These are phyloP conservation scores for Stephania yunnanensis DNA, from an alignment of 164 flowering plant genomes.

Conservation along the genomic window DNA sequence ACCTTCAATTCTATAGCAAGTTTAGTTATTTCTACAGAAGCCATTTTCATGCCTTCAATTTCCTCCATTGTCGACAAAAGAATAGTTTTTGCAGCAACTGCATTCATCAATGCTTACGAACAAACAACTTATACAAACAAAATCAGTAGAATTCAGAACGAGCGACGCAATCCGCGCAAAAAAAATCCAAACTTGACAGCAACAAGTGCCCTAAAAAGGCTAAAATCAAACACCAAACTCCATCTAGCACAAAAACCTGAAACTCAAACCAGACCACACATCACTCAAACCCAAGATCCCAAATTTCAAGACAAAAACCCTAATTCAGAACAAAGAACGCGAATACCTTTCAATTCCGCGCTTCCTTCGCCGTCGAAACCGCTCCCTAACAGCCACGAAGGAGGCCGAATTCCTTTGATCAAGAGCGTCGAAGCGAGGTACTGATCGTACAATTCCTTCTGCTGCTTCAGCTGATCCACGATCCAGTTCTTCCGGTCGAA, in stretches of 20 bases:
- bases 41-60: background rate
- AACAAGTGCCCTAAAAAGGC: background rate
- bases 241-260: background rate
- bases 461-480: slow-evolving; percentile 54
- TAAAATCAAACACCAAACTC: background rate
- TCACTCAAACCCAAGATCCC: background rate
- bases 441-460: slow-evolving; percentile 44
- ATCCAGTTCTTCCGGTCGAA: slow-evolving; percentile 61
- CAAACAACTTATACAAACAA: background rate
- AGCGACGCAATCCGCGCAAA: too few relatives aligned
- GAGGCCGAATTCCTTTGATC: slow-evolving; percentile 65
- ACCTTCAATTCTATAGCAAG: background rate
- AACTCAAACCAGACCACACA: background rate
- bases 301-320: background rate
- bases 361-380: slow-evolving; percentile 14
- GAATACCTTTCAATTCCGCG: slow-evolving; percentile 33
- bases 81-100: background rate
- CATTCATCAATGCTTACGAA: background rate
- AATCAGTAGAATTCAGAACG: background rate
- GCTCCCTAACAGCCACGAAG: slow-evolving; percentile 55
- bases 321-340: background rate
- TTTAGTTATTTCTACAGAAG: background rate
- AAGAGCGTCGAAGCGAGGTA: slow-evolving; percentile 57
- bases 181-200: background rate
- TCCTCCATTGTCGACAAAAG: background rate